Evolutionary conservation across 495 filamentous ascomycete genomes (phyloP).

Genomic region (Aspergillus nidulans): DNA sequence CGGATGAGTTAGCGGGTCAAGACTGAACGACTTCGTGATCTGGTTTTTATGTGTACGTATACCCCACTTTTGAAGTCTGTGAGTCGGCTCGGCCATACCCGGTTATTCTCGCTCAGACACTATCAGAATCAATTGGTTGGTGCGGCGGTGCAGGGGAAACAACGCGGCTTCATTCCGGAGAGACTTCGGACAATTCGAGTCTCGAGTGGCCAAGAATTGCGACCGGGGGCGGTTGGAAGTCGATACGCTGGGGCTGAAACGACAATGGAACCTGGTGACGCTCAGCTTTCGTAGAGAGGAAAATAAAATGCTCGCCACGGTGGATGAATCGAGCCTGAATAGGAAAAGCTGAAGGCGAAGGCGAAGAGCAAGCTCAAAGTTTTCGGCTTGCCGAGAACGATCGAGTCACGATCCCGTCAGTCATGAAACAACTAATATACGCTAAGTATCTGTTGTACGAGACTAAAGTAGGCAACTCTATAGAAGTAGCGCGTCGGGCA

Average conservation of each 20-base stretch:
- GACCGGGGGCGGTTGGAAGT: no score
- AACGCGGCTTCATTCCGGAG: neutral
- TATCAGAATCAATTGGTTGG: no score
- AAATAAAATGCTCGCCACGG: no score
- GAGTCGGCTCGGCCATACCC: neutral
- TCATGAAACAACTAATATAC: neutral
- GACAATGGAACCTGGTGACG: neutral
- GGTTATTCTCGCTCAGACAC: neutral
- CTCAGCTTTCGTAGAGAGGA: no score
- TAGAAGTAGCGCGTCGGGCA: neutral
- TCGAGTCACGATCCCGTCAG: neutral
- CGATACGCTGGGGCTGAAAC: neutral
- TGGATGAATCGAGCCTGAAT: no score
- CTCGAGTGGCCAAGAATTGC: neutral
- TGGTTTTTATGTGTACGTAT: neutral
- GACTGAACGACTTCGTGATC: neutral
- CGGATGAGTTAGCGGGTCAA: neutral
- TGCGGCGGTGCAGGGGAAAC: neutral
- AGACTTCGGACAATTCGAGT: neutral
- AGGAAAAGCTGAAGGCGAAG: neutral
- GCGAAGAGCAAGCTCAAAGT: neutral
- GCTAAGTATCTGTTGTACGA: neutral
- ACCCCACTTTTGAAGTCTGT: neutral
- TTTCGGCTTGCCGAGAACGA: neutral
- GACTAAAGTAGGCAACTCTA: neutral